These are phyloP conservation scores for Colletotrichum orbiculare DNA, from an alignment of 2,329 filamentous ascomycete genomes.

Conservation along the genomic window DNA sequence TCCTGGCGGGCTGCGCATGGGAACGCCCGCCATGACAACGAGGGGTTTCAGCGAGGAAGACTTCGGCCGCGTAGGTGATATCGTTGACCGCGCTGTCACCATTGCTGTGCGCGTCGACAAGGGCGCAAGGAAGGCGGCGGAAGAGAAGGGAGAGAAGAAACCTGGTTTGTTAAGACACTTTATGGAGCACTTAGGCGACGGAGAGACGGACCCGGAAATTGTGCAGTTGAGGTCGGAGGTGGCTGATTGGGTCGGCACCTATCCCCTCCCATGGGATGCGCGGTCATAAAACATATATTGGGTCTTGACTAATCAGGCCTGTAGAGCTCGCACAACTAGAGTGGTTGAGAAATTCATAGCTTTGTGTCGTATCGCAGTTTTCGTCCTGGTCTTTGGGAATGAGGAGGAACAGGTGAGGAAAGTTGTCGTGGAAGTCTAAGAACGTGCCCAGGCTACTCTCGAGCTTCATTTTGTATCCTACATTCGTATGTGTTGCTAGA, in stretches of 20 bases:
- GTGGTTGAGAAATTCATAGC: too few relatives aligned
- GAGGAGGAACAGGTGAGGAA: too few relatives aligned
- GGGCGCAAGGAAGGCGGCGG: conserved; percentile 74
- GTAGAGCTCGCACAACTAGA: too few relatives aligned
- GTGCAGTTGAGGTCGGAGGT: conserved; percentile 79
- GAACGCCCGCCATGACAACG: conserved; percentile 97
- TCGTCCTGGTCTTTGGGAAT: too few relatives aligned
- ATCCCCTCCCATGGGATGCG: conserved; percentile 74
- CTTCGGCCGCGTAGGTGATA: conserved; percentile 86
- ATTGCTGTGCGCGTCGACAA: conserved; percentile 83
- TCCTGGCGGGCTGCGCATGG: conserved; percentile 92
- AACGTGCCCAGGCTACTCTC: too few relatives aligned
- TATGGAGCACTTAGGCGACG: conserved; percentile 74
- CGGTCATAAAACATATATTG: conserved; percentile 35
- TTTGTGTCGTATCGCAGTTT: too few relatives aligned
- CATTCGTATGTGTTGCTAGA: too few relatives aligned
- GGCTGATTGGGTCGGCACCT: conserved; percentile 82
- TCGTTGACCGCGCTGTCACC: conserved; percentile 84
- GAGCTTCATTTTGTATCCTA: too few relatives aligned
- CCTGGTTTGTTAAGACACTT: conserved; percentile 74
- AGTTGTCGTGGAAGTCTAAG: too few relatives aligned
- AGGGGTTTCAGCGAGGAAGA: conserved; percentile 91
- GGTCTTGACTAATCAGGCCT: too few relatives aligned
- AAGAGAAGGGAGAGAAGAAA: conserved; percentile 74
- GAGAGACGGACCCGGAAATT: conserved; percentile 76